Evolutionary conservation across 1,284 basidiomycete species (phyloP), one percentile per base, ranked within the genome.

Genomic region (Heterobasidion annosum): DNA sequence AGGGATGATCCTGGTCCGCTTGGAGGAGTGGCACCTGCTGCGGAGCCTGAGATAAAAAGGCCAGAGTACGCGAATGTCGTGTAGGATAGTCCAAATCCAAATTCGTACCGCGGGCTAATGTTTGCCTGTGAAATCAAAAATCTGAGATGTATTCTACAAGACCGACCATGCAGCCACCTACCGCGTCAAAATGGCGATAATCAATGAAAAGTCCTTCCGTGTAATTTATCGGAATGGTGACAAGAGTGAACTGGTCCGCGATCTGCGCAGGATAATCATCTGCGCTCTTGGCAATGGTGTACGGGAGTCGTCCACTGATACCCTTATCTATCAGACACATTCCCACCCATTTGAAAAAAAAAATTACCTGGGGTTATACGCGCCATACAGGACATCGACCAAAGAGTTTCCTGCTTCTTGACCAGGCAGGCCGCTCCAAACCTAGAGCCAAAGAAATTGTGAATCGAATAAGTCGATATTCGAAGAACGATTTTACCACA

Each of bases 401-500:
- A 88, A 66, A 4, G 76, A 68, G 61, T 85, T 85, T 7, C 83
- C 73, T 32, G 82, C 80, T 72, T 90, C 86, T 69, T 88, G 85
- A 18, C 87, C 88, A n/a, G 83, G 81, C n/a, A 83, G 63, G n/a
- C 82, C 77, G 54, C 78, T 76, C 77, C 75, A 78, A 10, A 79
- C 72, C 73, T 74, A 35, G 19, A 1, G 4, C 25, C 25, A 19
- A 42, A 50, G 47, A 37, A 40, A 33, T 4, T 15, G 25, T 34
- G 1, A 44, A 52, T 43, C 16, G 9, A 18, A 32, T 16, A 8
- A 19, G 40, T 8, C 7, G 1, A 43, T 15, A 12, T 51, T 15
- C 10, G 19, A 33, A 4, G 13, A 8, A 63, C 12, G 37, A 35
- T 37, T 70, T 57, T 61, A 77, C 76, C 48, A 78, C 68, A 16